Conservation (phyloP, 345 rosid species). For the Pistacia atlantica region DNA sequence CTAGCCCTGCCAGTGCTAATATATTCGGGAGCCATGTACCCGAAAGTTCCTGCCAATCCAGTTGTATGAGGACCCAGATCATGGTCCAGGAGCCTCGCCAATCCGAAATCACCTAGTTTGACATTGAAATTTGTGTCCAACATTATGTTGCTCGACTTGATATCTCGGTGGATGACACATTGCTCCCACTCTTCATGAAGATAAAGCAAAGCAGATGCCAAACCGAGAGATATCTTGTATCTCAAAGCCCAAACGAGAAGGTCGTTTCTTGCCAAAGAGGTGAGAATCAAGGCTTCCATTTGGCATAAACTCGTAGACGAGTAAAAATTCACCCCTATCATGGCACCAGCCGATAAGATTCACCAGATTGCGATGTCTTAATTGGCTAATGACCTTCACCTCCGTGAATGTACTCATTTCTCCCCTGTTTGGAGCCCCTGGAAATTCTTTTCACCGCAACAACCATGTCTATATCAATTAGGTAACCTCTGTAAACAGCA, state of each 20-base stretch:
- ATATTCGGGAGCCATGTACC: slow-evolving; percentile 59
- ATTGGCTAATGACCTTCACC: slow-evolving; percentile 54
- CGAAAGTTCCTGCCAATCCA: slow-evolving; percentile 49
- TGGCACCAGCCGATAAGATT: slow-evolving; percentile 79
- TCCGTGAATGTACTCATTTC: slow-evolving; percentile 51
- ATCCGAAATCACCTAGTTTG: slow-evolving; percentile 71
- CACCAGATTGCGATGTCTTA: slow-evolving; percentile 64
- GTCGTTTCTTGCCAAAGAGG: slow-evolving; percentile 40
- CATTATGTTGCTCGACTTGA: slow-evolving; percentile 67
- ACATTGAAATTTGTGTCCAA: slow-evolving; percentile 55
- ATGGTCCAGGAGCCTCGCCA: slow-evolving; percentile 57
- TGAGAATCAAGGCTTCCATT: slow-evolving; percentile 65
- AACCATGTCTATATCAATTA: slow-evolving; percentile 25
- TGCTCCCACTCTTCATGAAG: slow-evolving; percentile 72
- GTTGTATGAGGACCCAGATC: slow-evolving; percentile 47
- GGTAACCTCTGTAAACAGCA: slow-evolving; percentile 52
- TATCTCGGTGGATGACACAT: slow-evolving; percentile 62
- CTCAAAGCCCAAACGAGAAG: slow-evolving; percentile 48
- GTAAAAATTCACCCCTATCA: slow-evolving; percentile 51
- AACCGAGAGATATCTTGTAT: slow-evolving; percentile 43
- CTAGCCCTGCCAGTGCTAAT: slow-evolving; percentile 49
- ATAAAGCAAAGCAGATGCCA: slow-evolving; percentile 56
- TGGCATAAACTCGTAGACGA: slow-evolving; percentile 69
- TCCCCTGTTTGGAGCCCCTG: slow-evolving; percentile 49
- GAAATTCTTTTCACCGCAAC: slow-evolving; percentile 58